phyloP scores from a whole-genome alignment of 1,284 basidiomycete genomes.

The Fomitopsis palustris region DNA sequence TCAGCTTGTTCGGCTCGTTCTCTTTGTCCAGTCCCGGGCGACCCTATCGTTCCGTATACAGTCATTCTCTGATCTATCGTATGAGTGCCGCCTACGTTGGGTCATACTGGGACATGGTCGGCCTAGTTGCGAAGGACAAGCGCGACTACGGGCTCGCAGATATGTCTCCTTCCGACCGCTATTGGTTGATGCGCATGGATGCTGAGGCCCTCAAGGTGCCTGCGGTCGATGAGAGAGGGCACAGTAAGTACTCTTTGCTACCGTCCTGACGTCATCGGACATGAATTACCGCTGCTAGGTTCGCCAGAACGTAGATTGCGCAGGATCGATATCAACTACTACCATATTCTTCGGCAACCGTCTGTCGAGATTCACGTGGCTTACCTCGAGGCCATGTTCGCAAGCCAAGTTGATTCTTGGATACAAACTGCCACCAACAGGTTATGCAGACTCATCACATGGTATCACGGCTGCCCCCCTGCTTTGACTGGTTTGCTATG shows the following conservation, averaged over 20 bases:
- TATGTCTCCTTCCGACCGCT: slow-evolving; percentile 33
- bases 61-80: slow-evolving; percentile 22
- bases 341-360: slow-evolving; percentile 4
- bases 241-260: background rate
- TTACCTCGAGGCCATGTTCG: slow-evolving; percentile 22
- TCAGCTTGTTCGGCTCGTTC: slow-evolving; percentile 42
- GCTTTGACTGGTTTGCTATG: slow-evolving; percentile 28
- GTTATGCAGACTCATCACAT: slow-evolving; percentile 14
- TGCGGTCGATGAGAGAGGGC: background rate
- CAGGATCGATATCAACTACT: slow-evolving; percentile 15
- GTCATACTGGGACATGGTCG: slow-evolving; percentile 35
- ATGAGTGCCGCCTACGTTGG: slow-evolving; percentile 15
- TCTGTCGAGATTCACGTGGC: slow-evolving; percentile 19
- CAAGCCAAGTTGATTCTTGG: slow-evolving; percentile 3
- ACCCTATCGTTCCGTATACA: slow-evolving; percentile 15
- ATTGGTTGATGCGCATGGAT: slow-evolving; percentile 39
- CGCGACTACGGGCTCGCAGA: slow-evolving; percentile 11
- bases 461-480: slow-evolving; percentile 14
- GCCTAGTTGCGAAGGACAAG: slow-evolving; percentile 28
- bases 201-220: slow-evolving; percentile 18
- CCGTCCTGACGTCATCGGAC: background rate
- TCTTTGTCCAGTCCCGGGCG: slow-evolving; percentile 26
- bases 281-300: background rate
- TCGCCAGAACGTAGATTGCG: background rate
- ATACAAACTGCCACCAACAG: slow-evolving; percentile 8